phyloP scores from a whole-genome alignment of 1,284 basidiomycete genomes.

The Vanrija humicola region DNA sequence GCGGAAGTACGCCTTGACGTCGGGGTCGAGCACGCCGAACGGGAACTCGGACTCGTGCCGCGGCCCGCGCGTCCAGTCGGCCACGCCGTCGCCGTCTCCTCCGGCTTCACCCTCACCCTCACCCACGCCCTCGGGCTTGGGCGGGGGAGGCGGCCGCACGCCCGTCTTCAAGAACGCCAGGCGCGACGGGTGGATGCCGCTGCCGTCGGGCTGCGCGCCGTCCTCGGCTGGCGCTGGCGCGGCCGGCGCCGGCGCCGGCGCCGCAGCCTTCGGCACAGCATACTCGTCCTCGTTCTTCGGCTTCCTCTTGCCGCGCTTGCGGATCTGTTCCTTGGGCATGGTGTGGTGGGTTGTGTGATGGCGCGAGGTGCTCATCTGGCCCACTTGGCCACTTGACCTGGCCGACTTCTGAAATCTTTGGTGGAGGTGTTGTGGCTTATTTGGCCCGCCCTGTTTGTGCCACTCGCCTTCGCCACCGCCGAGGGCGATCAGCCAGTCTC shows the following conservation, averaged over 20 bases:
- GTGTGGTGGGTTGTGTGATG: slow-evolving; percentile 1
- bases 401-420: neutral
- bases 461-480: no score
- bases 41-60: slow-evolving; percentile 63
- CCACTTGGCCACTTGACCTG: no score
- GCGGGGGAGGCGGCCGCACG: slow-evolving; percentile 10
- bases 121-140: neutral
- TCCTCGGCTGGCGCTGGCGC: slow-evolving; percentile 6
- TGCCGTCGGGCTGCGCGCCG: slow-evolving; percentile 10
- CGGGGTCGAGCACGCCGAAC: slow-evolving; percentile 79
- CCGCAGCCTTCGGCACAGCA: neutral
- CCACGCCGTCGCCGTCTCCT: slow-evolving; percentile 14
- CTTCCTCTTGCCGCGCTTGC: slow-evolving; percentile 48
- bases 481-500: no score
- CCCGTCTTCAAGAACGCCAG: slow-evolving; percentile 33
- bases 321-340: slow-evolving; percentile 48
- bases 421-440: neutral
- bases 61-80: slow-evolving; percentile 35
- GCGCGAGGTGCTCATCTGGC: neutral
- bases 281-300: slow-evolving; percentile 33
- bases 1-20: slow-evolving; percentile 85
- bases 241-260: neutral
- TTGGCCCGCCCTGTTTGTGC: no score
- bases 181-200: slow-evolving; percentile 40
- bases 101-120: slow-evolving; percentile 4